These are phyloP conservation scores for Rhizophagus sp. DNA, from an alignment of 192 early-diverging fungal species.

Conservation along the genomic window DNA sequence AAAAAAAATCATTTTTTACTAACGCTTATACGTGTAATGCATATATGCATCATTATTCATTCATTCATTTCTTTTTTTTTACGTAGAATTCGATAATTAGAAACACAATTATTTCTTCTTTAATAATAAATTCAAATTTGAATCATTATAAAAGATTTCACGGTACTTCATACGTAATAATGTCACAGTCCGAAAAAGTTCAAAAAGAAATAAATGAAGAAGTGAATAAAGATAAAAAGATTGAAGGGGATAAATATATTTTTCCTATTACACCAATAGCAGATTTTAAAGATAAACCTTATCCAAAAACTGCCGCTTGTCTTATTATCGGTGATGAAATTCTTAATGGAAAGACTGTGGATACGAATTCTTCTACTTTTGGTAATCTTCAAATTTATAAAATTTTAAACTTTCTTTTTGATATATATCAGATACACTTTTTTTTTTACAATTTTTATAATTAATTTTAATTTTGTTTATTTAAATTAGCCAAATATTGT, in stretches of 20 bases:
- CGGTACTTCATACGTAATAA: too few species aligned
- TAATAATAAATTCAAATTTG: too few species aligned
- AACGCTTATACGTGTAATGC: too few species aligned
- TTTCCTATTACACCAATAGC: slow-evolving; percentile 13
- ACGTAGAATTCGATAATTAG: too few species aligned
- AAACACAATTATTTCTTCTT: too few species aligned
- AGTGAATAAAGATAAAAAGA: not conserved
- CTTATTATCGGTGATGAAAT: slow-evolving; percentile 75
- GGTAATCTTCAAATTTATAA: slow-evolving; percentile 28
- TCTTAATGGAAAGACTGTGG: slow-evolving; percentile 68
- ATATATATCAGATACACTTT: too few species aligned
- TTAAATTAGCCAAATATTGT: slow-evolving; percentile 48
- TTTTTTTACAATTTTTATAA: too few species aligned
- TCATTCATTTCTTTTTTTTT: too few species aligned
- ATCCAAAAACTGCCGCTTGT: slow-evolving; percentile 48
- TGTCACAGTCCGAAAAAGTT: not conserved
- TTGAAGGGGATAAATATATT: not conserved
- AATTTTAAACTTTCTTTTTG: too few species aligned
- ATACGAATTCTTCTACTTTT: slow-evolving; percentile 60
- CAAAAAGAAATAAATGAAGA: too few species aligned
- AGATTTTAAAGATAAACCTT: slow-evolving; percentile 21
- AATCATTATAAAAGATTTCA: too few species aligned
- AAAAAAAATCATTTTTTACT: not conserved
- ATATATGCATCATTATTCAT: too few species aligned
- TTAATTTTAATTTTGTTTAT: not conserved